These are phyloP conservation scores for Fusarium luffae DNA, from an alignment of 2,329 filamentous ascomycete genomes.

Conservation along the genomic window DNA sequence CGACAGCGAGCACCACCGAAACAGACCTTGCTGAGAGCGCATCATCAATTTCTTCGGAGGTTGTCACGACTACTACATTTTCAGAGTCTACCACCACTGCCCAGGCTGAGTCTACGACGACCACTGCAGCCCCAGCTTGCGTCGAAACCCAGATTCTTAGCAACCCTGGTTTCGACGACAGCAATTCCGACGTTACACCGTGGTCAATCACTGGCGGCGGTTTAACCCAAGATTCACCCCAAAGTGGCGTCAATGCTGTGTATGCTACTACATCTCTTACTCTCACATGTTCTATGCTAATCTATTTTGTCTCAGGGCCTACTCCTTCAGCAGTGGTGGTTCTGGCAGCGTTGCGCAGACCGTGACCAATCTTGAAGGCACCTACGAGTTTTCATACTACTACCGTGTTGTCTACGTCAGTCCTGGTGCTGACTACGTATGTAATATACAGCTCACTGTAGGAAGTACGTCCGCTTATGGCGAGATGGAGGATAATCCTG, in stretches of 20 bases:
- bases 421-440: accelerated
- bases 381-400: neutral
- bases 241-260: neutral
- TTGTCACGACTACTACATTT: neutral
- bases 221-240: neutral
- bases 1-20: neutral
- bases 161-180: neutral
- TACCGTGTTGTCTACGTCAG: neutral
- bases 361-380: neutral
- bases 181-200: neutral
- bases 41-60: neutral
- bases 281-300: neutral
- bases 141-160: neutral
- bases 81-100: neutral
- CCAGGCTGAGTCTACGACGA: neutral
- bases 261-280: neutral
- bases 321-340: neutral
- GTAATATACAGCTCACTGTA: neutral
- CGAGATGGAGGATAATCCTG: accelerated
- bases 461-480: neutral
- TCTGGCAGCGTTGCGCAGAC: neutral
- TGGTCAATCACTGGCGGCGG: neutral
- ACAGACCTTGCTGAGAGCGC: neutral
- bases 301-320: neutral
- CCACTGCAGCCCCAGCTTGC: neutral